These are phyloP conservation scores for Aspergillus vadensis DNA, from an alignment of 2,329 filamentous ascomycete genomes.

Conservation along the genomic window DNA sequence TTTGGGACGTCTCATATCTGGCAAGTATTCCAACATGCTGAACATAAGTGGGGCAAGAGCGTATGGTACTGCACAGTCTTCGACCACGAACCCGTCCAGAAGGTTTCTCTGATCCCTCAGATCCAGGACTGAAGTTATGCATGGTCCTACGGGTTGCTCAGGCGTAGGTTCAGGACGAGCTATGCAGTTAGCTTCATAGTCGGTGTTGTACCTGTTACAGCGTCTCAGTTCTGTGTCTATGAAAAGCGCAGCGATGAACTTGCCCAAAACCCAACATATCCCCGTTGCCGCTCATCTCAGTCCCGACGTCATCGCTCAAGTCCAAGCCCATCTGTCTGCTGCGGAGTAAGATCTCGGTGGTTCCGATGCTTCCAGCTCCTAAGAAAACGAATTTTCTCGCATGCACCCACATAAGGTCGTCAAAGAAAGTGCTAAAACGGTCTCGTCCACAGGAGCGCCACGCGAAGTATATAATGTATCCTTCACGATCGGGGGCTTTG, in stretches of 20 bases:
- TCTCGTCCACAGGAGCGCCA: constrained; percentile 5
- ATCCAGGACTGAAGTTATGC: constrained; percentile 6
- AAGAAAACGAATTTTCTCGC: constrained; percentile 64
- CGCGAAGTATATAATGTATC: constrained; percentile 59
- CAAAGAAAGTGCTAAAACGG: neutral
- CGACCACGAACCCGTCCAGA: constrained; percentile 4
- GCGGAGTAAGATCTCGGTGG: constrained; percentile 18
- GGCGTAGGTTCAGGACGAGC: neutral
- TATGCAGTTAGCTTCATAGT: constrained; percentile 29
- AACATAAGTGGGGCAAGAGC: constrained; percentile 41
- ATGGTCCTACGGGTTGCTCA: constrained; percentile 3
- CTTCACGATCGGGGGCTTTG: constrained; percentile 52
- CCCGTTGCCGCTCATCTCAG: constrained; percentile 16
- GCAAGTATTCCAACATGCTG: constrained; percentile 45
- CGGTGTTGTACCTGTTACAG: constrained; percentile 1
- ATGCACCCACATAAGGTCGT: constrained; percentile 9
- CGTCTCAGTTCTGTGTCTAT: neutral
- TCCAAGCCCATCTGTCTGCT: constrained; percentile 9
- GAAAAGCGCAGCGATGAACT: neutral
- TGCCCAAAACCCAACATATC: constrained; percentile 12
- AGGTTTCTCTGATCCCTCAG: constrained; percentile 3
- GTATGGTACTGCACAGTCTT: constrained; percentile 7
- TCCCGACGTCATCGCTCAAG: constrained; percentile 1
- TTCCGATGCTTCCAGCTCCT: constrained; percentile 14
- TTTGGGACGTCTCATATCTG: neutral